Conservation (phyloP, 768 basidiomycete genomes). For the Paxillus rubicundulus region DNA sequence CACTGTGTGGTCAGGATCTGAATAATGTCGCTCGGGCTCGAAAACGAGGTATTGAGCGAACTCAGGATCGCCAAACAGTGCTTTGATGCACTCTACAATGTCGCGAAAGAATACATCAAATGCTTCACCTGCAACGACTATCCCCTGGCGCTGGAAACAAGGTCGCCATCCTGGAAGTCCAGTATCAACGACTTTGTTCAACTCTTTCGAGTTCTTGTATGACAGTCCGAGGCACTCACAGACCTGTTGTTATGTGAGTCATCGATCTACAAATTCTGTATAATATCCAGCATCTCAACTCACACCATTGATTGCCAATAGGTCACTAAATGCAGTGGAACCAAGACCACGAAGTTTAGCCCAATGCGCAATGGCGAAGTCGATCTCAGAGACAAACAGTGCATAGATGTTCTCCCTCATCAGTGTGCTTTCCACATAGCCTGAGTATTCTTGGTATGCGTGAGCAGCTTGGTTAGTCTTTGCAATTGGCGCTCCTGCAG, state of each 20-base stretch:
- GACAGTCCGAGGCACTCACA: background rate
- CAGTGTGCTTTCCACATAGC: too few relatives aligned
- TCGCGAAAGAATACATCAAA: conserved; percentile 36
- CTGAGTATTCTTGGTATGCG: too few relatives aligned
- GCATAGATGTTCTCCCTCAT: too few relatives aligned
- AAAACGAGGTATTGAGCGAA: conserved; percentile 31
- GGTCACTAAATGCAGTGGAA: conserved; percentile 38
- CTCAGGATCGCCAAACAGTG: conserved; percentile 35
- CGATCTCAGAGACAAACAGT: conserved; percentile 32
- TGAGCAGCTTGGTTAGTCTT: too few relatives aligned
- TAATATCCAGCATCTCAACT: conserved; percentile 1
- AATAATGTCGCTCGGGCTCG: conserved; percentile 38
- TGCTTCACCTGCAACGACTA: conserved; percentile 26
- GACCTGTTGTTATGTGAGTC: too few relatives aligned
- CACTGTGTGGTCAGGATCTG: conserved; percentile 21
- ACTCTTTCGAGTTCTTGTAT: conserved; percentile 18
- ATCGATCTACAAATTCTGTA: conserved; percentile 3
- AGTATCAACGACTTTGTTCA: conserved; percentile 32
- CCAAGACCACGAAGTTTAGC: conserved; percentile 36
- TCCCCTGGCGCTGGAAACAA: background rate
- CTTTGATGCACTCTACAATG: conserved; percentile 35
- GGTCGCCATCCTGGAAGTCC: conserved; percentile 9
- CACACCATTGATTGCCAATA: conserved; percentile 28
- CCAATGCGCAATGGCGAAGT: conserved; percentile 43
- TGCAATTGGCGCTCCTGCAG: too few relatives aligned